Conservation (phyloP, 768 basidiomycete genomes). For the Xanthoconium stramineum region DNA sequence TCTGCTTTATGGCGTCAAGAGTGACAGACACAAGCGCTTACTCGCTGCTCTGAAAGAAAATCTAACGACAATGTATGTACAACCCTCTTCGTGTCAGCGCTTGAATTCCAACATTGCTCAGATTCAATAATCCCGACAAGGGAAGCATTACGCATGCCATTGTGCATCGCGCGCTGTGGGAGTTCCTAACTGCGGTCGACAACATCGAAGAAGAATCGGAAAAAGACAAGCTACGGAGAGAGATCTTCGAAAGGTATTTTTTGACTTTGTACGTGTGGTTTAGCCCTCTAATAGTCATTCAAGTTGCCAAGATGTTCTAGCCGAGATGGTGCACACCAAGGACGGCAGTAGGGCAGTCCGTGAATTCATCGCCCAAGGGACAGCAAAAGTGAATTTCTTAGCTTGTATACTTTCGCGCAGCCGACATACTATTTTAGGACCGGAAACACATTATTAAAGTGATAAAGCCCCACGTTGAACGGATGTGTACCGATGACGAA, state of each 20-base stretch:
- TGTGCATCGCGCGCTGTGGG: slow-evolving; percentile 84
- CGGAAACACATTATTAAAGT: slow-evolving; percentile 89
- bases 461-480: slow-evolving; percentile 84
- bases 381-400: slow-evolving; percentile 61
- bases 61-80: slow-evolving; percentile 66
- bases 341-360: slow-evolving; percentile 86
- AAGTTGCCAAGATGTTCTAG: slow-evolving; percentile 80
- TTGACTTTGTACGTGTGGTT: neutral
- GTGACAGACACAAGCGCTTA: slow-evolving; percentile 64
- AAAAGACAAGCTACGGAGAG: slow-evolving; percentile 68
- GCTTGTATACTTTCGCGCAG: neutral
- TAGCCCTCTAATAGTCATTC: neutral
- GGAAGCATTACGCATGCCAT: slow-evolving; percentile 83
- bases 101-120: slow-evolving; percentile 28
- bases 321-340: slow-evolving; percentile 93
- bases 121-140: slow-evolving; percentile 91
- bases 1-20: slow-evolving; percentile 60
- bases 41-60: slow-evolving; percentile 70
- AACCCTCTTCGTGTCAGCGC: neutral
- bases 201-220: slow-evolving; percentile 59
- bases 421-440: slow-evolving; percentile 46
- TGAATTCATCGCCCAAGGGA: slow-evolving; percentile 78
- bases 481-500: slow-evolving; percentile 86
- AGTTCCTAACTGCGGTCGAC: slow-evolving; percentile 69
- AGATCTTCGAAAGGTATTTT: slow-evolving; percentile 70